These are phyloP conservation scores for Tetrahymena malaccensis DNA, from an alignment of 73 alveolate genomes.

Conservation along the genomic window DNA sequence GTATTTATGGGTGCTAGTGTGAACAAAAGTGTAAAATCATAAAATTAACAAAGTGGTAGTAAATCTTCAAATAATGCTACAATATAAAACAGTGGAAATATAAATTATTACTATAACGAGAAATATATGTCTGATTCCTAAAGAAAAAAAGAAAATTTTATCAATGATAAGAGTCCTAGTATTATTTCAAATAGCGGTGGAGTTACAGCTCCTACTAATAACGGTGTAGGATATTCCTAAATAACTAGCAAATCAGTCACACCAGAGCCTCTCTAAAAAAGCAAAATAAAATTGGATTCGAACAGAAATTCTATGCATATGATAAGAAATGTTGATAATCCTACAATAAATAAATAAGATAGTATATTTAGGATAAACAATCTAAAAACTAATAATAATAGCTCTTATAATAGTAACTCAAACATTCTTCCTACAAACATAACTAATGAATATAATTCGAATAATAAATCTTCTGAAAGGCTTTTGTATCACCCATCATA, in stretches of 20 bases:
- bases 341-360: background rate
- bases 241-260: background rate
- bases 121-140: background rate
- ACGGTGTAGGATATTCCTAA: background rate
- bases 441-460: background rate
- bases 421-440: background rate
- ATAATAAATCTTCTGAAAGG: background rate
- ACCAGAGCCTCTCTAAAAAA: background rate
- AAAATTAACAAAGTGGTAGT: background rate
- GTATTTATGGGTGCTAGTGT: background rate
- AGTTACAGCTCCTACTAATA: background rate
- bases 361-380: background rate
- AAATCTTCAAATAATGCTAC: background rate
- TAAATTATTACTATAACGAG: background rate
- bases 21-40: background rate
- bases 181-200: background rate
- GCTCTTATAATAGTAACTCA: background rate
- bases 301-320: background rate
- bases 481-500: background rate
- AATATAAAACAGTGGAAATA: background rate
- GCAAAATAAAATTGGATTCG: background rate
- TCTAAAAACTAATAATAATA: background rate
- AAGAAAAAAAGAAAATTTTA: background rate
- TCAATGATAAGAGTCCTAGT: background rate
- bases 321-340: background rate